phyloP scores from a whole-genome alignment of 1,284 basidiomycete genomes.

The Schizophyllum commune region DNA sequence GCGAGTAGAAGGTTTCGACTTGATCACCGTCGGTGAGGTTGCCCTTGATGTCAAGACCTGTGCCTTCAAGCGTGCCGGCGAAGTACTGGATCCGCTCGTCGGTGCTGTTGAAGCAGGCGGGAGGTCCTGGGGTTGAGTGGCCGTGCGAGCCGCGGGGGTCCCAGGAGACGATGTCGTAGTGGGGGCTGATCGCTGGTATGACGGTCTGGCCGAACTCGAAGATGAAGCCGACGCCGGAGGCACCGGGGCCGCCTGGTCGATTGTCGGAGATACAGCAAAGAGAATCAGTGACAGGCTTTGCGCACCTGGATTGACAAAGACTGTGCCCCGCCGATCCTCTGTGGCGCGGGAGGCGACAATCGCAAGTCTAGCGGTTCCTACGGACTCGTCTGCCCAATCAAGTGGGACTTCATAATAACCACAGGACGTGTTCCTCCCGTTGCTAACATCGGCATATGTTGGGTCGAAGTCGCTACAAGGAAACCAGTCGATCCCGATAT shows the following conservation, averaged over 20 bases:
- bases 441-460: background rate
- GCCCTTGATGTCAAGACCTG: background rate
- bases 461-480: background rate
- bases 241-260: background rate
- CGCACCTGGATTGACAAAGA: background rate
- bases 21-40: background rate
- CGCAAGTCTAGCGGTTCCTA: background rate
- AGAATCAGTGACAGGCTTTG: background rate
- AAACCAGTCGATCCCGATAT: background rate
- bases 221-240: background rate
- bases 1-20: background rate
- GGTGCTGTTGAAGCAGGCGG: background rate
- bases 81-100: background rate
- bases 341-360: background rate
- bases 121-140: background rate
- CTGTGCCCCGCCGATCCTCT: background rate
- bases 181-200: background rate
- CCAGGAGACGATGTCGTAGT: slow-evolving; percentile 4
- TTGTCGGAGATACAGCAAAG: background rate
- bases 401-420: background rate
- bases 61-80: background rate
- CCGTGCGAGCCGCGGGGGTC: slow-evolving; percentile 5
- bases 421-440: background rate
- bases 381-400: background rate
- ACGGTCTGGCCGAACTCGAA: background rate